Base-by-base conservation (phyloP, 176 grass and related monocot species). In the Typha latifolia region DNA sequence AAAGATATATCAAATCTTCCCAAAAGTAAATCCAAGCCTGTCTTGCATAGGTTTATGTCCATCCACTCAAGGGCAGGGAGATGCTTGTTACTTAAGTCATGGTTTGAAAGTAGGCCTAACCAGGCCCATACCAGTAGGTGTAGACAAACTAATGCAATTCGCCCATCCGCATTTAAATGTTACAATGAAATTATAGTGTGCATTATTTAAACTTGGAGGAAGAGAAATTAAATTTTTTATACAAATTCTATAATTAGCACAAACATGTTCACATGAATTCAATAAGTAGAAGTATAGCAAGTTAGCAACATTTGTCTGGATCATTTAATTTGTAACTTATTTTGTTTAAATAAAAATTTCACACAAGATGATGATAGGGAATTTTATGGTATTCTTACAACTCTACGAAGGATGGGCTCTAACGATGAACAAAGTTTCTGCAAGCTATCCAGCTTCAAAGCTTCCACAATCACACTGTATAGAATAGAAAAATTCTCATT, bases 351-450 rank as follows among this genome's bases (percentile, higher is more conserved):
- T 12, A 51, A 62, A 29, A 43, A 43, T 43, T 43, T 12, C 23
- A 49, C 12, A 67, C 34, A 56, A 66, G 59, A 62, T 13, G 56
- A 43, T 67, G 1, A 12, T 63, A 2, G 11, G 61, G 12, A 67
- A 27, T 14, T 4, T 12, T 24, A 66, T 32, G 68, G 63, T 79
- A 53, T 65, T 71, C 81, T 78, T 80, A 88, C 85, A 64, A 88
- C 85, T 88, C 81, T 88, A 63, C 85, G 85, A 69, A 88, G 85
- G 78, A 88, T 84, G 64, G 85, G 85, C 73, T 88, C 85, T 73
- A 88, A 53, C 49, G 85, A 84, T 31, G 85, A 88, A 81, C 85
- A 84, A 67, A 88, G 81, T 74, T 81, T 88, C 61, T 88, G 81
- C 19, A 88, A 66, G 70, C 85, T 81, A 80, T 88, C 85, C 81